Percentiles rank a stretch among this genome's conserved stretches.
Evolutionary conservation across 2,329 filamentous ascomycete species (phyloP).

Genomic region (Sporothrix variecibatus): DNA sequence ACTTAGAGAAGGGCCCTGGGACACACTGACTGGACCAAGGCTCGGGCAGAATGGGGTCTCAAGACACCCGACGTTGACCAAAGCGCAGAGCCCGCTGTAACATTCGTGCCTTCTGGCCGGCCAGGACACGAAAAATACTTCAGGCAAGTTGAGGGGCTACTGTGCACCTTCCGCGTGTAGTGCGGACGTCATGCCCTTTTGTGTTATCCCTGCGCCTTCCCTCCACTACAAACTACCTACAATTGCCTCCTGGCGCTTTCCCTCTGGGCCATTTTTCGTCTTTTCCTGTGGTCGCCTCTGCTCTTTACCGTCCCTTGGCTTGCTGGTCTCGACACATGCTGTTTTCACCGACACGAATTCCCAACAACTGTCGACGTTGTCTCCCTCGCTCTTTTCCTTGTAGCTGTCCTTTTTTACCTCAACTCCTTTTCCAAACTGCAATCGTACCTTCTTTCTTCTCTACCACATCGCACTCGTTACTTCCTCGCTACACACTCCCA

Average conservation of each 20-base stretch:
- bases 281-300: background rate
- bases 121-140: background rate
- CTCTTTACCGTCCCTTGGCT: slow-evolving; percentile 10
- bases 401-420: background rate
- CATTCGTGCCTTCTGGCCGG: background rate
- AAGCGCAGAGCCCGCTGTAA: background rate
- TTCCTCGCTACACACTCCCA: background rate
- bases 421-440: background rate
- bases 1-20: slow-evolving; percentile 4
- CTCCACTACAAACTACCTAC: background rate
- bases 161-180: background rate
- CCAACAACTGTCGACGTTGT: background rate
- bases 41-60: background rate
- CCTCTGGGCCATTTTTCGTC: background rate
- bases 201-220: background rate
- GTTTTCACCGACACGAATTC: background rate
- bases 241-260: slow-evolving; percentile 7
- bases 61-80: background rate
- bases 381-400: background rate
- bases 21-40: background rate
- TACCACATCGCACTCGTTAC: background rate
- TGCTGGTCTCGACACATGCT: background rate
- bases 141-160: background rate
- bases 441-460: background rate
- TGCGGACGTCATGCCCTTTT: slow-evolving; percentile 17